A percentile compares a stretch with the other conserved stretches of the same genome.
Conservation (phyloP, 192 early-diverging fungal species). For the Chytriomyces sp. region DNA sequence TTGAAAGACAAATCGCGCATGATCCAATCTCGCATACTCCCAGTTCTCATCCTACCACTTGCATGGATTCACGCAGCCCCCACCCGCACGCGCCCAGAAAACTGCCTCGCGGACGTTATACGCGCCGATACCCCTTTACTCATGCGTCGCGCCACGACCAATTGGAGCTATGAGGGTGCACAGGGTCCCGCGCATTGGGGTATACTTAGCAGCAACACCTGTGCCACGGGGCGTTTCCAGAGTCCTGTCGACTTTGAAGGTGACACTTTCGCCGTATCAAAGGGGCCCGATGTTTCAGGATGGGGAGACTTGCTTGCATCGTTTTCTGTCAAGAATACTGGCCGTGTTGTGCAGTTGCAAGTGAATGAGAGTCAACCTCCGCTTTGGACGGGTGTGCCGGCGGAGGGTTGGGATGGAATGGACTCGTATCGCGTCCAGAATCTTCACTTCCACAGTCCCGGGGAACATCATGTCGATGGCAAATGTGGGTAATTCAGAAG, state of each 20-base stretch:
- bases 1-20: too few species aligned
- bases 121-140: not conserved
- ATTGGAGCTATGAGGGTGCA: constrained; percentile 22
- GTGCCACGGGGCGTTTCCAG: constrained; percentile 30
- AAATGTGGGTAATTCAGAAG: not conserved
- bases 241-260: constrained; percentile 56
- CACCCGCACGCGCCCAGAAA: too few species aligned
- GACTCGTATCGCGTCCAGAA: not conserved
- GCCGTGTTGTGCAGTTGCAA: constrained; percentile 17
- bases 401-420: too few species aligned
- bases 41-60: too few species aligned
- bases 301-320: not conserved
- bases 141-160: constrained; percentile 3
- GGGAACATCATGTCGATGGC: constrained; percentile 6
- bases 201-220: not conserved
- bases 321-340: constrained; percentile 25
- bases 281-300: not conserved
- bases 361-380: not conserved
- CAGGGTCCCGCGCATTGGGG: constrained; percentile 15
- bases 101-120: constrained; percentile 20
- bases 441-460: constrained; percentile 5
- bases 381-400: not conserved
- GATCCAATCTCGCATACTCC: too few species aligned
- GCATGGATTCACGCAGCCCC: too few species aligned
- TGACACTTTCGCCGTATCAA: not conserved